Conservation (phyloP, 192 early-diverging fungal genomes). For the Radiomyces spectabilis region DNA sequence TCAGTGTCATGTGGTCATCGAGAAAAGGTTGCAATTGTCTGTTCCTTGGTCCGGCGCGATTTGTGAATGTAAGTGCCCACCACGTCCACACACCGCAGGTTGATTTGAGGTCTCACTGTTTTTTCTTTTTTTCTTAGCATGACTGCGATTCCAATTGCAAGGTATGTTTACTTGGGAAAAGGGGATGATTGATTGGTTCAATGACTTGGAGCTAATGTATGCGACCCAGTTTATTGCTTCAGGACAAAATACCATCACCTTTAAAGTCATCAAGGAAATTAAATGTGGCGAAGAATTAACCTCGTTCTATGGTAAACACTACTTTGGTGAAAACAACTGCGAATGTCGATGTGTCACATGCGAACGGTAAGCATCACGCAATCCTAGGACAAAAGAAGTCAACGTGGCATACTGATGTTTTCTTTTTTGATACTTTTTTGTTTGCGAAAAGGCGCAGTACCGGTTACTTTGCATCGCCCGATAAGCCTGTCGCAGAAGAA, state of each 20-base stretch:
- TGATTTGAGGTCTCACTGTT: neutral
- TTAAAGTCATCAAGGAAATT: constrained; percentile 41
- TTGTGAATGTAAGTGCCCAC: constrained; percentile 45
- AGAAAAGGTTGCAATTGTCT: constrained; percentile 40
- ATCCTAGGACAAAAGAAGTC: too few relatives aligned
- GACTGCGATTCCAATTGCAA: constrained; percentile 51
- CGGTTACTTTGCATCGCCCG: neutral
- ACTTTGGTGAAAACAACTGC: constrained; percentile 53
- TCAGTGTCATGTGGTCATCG: constrained; percentile 39
- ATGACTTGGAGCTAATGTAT: too few relatives aligned
- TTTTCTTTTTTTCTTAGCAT: constrained; percentile 34
- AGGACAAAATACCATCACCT: constrained; percentile 44
- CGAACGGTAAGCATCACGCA: constrained; percentile 28
- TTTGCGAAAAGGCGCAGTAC: neutral
- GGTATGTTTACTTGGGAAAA: too few relatives aligned
- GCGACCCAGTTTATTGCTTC: constrained; percentile 41
- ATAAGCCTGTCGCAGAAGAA: neutral
- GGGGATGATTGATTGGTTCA: too few relatives aligned
- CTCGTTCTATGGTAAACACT: constrained; percentile 49
- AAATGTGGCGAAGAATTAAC: constrained; percentile 52
- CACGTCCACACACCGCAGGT: neutral
- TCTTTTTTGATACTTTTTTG: neutral
- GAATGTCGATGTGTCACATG: constrained; percentile 56
- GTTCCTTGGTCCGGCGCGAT: constrained; percentile 55
- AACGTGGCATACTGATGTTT: too few relatives aligned